Conservation (phyloP, 2,329 filamentous ascomycete species). For the Scortechinia acanthostroma region DNA sequence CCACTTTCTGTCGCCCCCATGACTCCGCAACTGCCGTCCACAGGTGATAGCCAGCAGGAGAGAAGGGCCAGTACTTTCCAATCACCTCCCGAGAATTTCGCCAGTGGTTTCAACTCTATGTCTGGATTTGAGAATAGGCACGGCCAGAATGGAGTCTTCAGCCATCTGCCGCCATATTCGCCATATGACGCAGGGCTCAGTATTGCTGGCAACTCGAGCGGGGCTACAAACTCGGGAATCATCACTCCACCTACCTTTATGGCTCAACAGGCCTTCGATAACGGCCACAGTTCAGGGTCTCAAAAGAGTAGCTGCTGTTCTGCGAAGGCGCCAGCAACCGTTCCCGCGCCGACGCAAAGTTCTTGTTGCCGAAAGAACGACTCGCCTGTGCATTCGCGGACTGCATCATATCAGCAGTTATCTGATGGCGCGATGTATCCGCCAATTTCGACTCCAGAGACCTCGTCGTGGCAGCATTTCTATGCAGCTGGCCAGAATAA, state of each 20-base stretch:
- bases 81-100: slow-evolving; percentile 19
- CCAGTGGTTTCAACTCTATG: slow-evolving; percentile 17
- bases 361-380: slow-evolving; percentile 19
- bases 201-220: too few relatives aligned
- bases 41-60: slow-evolving; percentile 23
- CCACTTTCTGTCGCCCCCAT: not conserved
- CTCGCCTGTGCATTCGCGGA: too few relatives aligned
- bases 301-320: not conserved
- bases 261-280: not conserved
- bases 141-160: not conserved
- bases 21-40: slow-evolving; percentile 12
- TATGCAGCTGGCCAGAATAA: too few relatives aligned
- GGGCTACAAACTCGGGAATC: too few relatives aligned
- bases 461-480: too few relatives aligned
- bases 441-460: too few relatives aligned
- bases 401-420: too few relatives aligned
- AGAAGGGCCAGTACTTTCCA: slow-evolving; percentile 20
- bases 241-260: too few relatives aligned
- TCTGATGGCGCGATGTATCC: too few relatives aligned
- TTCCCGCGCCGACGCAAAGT: slow-evolving; percentile 4
- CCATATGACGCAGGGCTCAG: not conserved
- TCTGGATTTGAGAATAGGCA: not conserved
- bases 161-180: not conserved
- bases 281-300: not conserved
- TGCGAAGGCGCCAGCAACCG: not conserved